A percentile compares a stretch with the other conserved stretches of the same genome.
Conservation (phyloP, 2,329 filamentous ascomycete genomes). For the Fusarium multiceps region DNA sequence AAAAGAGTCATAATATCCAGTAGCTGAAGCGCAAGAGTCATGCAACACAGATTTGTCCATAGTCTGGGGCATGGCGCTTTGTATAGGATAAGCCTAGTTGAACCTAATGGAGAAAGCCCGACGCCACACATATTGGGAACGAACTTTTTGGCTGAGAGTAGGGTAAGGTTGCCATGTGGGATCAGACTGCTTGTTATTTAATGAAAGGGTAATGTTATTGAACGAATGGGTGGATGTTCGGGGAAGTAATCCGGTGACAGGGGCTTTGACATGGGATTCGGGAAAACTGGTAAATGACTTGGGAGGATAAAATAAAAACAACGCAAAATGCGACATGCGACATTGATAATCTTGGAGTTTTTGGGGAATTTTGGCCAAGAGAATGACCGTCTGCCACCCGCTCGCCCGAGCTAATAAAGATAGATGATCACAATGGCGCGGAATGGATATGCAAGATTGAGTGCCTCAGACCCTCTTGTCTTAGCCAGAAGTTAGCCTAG, state of each 20-base stretch:
- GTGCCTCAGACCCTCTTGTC: conserved; percentile 16
- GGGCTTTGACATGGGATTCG: conserved; percentile 32
- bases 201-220: conserved; percentile 19
- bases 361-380: conserved; percentile 7
- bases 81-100: conserved; percentile 39
- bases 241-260: conserved; percentile 36
- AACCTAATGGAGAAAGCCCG: conserved; percentile 37
- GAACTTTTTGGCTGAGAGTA: conserved; percentile 5
- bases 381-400: conserved; percentile 1
- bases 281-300: conserved; percentile 31
- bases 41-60: conserved; percentile 20
- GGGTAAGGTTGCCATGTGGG: conserved; percentile 32
- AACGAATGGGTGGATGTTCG: conserved; percentile 11
- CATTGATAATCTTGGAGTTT: not conserved
- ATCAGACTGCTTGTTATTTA: conserved; percentile 19
- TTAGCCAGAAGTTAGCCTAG: conserved; percentile 4
- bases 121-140: conserved; percentile 30
- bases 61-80: conserved; percentile 34
- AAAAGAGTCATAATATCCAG: not conserved
- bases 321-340: conserved; percentile 16
- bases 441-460: conserved; percentile 40
- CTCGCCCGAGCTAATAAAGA: conserved; percentile 13
- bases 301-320: conserved; percentile 31
- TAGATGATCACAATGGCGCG: conserved; percentile 23
- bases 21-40: conserved; percentile 32